Base-by-base conservation (phyloP, 2,329 filamentous ascomycete species). In the Botrytis deweyae region DNA sequence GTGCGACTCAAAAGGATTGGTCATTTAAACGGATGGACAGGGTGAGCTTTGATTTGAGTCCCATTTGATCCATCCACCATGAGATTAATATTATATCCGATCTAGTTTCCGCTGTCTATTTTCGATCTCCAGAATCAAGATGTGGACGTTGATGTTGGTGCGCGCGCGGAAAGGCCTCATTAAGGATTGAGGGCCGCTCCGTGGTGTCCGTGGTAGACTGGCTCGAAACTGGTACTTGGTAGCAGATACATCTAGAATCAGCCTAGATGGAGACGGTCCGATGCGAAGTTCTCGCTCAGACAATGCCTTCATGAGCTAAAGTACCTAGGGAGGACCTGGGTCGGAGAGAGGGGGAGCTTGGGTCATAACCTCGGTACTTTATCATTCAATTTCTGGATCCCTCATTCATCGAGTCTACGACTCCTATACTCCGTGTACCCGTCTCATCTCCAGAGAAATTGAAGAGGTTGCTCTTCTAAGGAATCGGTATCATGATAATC, bases 101-200 rank as follows among this genome's bases (percentile, higher is more conserved):
- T 36, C 16, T 66, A 33, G 20, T 49, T 49, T 49, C 42, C 63
- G 63, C 44, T 46, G 63, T 66, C 63, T 49, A 33, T 49, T 66
- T 36, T 36, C 29, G 42, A 66, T 36, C 10, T 22, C 4, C 10
- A 33, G 40, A 29, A 6, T 22, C 5, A 16, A 33, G 42, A 44
- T 36, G 18, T 49, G 46, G 42, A 18, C 18, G n/a, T 36, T 65
- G 42, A 18, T 49, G 36, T 40, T 40, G 59, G 59, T 62, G 36
- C 36, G 36, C 58, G 33, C 59, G 22, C 59, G 33, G 36, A 38
- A 62, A 22, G 20, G 5, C n/a, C n/a, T 29, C 6, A n/a, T 38
- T 62, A 9, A 62, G 38, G 36, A 62, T 62, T 8, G 59, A 62
- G 59, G 59, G 59, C 59, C 59, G 59, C 33, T 62, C 59, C 59